Evolutionary conservation across 208 protist genomes (phyloP), one percentile per base, ranked within the genome.

Genomic region (Angomonas deanei): DNA sequence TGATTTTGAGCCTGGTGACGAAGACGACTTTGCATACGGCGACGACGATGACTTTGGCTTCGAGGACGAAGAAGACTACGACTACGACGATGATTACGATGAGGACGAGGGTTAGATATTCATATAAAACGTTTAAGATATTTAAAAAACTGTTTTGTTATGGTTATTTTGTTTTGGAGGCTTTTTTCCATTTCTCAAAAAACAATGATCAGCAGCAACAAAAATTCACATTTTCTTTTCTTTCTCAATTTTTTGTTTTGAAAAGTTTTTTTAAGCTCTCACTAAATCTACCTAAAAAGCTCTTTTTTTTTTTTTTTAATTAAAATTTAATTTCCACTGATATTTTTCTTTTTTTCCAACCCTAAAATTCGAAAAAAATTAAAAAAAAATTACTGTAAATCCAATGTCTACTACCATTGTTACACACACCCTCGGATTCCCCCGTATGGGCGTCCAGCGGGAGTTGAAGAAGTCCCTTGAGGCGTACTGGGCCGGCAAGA

Each of bases 381-480:
- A 42, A 42, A 42, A 42, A 42, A 42, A 42, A 42, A 42, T n/a
- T n/a, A n/a, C n/a, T n/a, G n/a, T n/a, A n/a, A n/a, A n/a, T 42
- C 36, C 11, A n/a, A 42, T 42, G 11, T 42, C 36, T 42, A 15
- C 11, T 42, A 42, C 36, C 15, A 38, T 84, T 31, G 21, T 76
- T 3, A 76, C 69, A 23, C 80, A 87, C 66, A 87, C 76, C 1
- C 68, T 95, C 24, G 89, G 89, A 21, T 95, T 92, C 63, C 91
- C 92, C 21, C 75, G 89, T 28, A 80, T 95, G 72, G 92, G 89
- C 19, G 76, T 69, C 36, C 80, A 92, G 59, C 72, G 88, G 15
- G 77, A 96, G 55, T 67, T 96, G 47, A 96, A 96, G 67, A 84
- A 80, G 48, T 58, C 77, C 1, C 77, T 96, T 38, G 92, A 97